Conservation (phyloP, 139 green algal species). For the Parachlorella kessleri region DNA sequence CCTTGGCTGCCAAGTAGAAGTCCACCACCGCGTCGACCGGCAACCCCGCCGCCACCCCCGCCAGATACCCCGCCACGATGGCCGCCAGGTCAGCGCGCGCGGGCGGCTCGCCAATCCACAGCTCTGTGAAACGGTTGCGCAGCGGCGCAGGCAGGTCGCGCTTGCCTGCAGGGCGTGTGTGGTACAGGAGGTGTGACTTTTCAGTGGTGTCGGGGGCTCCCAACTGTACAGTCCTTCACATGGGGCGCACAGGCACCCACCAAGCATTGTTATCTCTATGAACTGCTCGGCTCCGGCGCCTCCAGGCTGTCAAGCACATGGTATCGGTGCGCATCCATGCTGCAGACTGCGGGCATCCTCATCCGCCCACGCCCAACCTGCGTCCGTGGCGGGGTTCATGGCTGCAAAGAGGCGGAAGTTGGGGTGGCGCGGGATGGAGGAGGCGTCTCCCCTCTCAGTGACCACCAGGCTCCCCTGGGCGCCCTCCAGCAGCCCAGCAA, state of each 20-base stretch:
- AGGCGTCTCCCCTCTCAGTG: conserved; percentile 82
- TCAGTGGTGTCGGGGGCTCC: too few relatives aligned
- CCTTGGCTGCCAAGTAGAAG: conserved; percentile 89
- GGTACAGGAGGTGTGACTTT: neutral
- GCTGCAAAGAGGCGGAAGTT: conserved; percentile 93
- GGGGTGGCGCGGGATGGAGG: conserved; percentile 76
- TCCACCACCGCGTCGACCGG: conserved; percentile 87
- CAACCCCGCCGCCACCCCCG: conserved; percentile 22
- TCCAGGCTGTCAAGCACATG: too few relatives aligned
- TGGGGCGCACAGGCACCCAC: too few relatives aligned
- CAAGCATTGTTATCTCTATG: too few relatives aligned
- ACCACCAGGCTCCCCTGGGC: conserved; percentile 61
- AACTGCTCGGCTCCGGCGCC: too few relatives aligned
- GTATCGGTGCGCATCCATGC: too few relatives aligned
- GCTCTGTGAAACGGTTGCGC: conserved; percentile 93
- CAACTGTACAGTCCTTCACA: too few relatives aligned
- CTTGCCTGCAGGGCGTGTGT: conserved; percentile 81
- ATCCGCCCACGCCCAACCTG: too few relatives aligned
- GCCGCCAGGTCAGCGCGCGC: conserved; percentile 76
- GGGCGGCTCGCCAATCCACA: conserved; percentile 89
- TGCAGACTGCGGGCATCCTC: too few relatives aligned
- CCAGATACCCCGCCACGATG: conserved; percentile 84
- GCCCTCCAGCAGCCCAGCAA: conserved; percentile 89
- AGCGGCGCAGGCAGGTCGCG: conserved; percentile 87
- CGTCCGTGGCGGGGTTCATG: conserved; percentile 99